Evolutionary conservation across 306 rosid genomes (phyloP), one percentile per base, ranked within the genome.

Genomic region (Erythrophleum fordii): DNA sequence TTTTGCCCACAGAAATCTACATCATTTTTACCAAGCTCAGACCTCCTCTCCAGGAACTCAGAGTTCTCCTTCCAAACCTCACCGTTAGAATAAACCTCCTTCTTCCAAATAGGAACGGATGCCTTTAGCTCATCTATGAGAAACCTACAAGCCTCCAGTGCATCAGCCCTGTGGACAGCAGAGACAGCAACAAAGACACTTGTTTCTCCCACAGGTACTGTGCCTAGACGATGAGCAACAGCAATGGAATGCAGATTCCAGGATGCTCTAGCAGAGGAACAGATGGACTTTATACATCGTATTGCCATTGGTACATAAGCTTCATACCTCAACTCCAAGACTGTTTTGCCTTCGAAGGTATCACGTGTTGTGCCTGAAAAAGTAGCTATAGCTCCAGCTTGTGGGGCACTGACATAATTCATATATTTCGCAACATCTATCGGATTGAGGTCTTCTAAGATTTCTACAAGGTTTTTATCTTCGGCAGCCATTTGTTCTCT

Each of bases 31-130:
- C 88, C 90, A 41, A 86, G 83, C 81, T 89, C 92, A 31, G 77
- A 77, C 77, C 86, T 94, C 75, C 94, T 87, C 77, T 95, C 89
- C 64, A 89, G 49, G 91, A 95, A 95, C 79, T 95, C 98, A 0
- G 85, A 78, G 73, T 95, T 95, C 88, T 93, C 98, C 85, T 95
- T 93, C 99, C 99, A 93, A 77, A 91, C 92, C 87, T 93, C 99
- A 56, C 99, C 99, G 85, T 95, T 91, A 62, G 85, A 58, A 82
- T 91, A 91, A 66, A 95, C 93, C 87, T 95, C 99, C 80, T 95
- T 93, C 83, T 95, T 95, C 99, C 99, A 95, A 83, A 95, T 95
- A 52, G 99, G 97, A 78, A 95, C 98, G 0, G 86, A 82, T 5
- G 98, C 96, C 86, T 95, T 95, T 42, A 91, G 3, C 86, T 93